Conservation (phyloP, 1,284 basidiomycete species). For the Trametes polyzona region DNA sequence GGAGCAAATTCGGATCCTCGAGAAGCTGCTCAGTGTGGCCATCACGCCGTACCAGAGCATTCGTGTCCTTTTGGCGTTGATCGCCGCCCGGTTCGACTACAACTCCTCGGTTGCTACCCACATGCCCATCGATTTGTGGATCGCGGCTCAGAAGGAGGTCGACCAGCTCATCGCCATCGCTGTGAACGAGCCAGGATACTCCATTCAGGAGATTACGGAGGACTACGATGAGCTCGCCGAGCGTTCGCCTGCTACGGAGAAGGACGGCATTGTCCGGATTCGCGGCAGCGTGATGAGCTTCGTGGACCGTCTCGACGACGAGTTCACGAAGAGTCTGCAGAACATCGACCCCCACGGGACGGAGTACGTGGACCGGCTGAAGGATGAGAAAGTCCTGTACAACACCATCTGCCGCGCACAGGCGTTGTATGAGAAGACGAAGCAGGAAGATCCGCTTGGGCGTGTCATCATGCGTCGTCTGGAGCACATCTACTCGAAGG, state of each 20-base stretch:
- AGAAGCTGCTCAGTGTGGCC: conserved; percentile 87
- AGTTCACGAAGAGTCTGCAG: conserved; percentile 97
- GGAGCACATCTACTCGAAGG: conserved; percentile 99
- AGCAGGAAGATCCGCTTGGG: conserved; percentile 78
- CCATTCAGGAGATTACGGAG: conserved; percentile 85
- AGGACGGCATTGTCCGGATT: conserved; percentile 73
- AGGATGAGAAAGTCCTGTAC: conserved; percentile 96
- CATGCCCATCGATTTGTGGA: conserved; percentile 95
- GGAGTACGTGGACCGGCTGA: conserved; percentile 95
- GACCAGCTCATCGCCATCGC: conserved; percentile 87
- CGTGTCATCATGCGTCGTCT: conserved; percentile 94
- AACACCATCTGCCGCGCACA: conserved; percentile 92
- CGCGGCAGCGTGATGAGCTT: conserved; percentile 94
- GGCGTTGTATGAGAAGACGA: conserved; percentile 85
- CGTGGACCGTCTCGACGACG: conserved; percentile 96
- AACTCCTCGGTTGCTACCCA: conserved; percentile 85
- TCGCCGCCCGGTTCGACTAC: conserved; percentile 97
- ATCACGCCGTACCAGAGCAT: conserved; percentile 92
- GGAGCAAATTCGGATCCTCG: conserved; percentile 92
- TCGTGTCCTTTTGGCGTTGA: conserved; percentile 90
- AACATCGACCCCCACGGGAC: conserved; percentile 98
- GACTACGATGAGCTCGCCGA: conserved; percentile 95
- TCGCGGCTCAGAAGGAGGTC: conserved; percentile 85
- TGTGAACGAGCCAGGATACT: conserved; percentile 71
- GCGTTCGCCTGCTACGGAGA: conserved; percentile 77